Base-by-base conservation (phyloP, 176 grass and related monocot species). In the Musa beccarii region DNA sequence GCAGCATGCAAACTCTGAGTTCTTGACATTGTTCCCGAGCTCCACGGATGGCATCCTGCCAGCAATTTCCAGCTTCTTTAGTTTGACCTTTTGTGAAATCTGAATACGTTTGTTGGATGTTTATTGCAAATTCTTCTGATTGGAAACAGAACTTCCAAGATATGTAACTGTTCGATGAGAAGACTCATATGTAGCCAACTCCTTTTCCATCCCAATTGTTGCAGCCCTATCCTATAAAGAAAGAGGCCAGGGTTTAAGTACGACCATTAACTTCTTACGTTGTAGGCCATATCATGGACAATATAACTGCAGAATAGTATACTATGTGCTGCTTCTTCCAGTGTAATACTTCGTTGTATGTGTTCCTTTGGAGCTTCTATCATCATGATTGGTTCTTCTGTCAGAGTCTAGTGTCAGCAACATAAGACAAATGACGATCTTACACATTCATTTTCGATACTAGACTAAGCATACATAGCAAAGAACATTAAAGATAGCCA, bases 191-290 rank as follows among this genome's bases (percentile, higher is more conserved):
- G 17, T 53, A 43, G 15, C 54, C 52, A 57, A 75, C 21, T 75
- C 72, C 72, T 75, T 75, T 43, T 75, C 23, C 52, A 59, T 53
- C 52, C 51, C 73, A 61, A 75, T 59, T 59, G 73, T 59, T 75
- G 73, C 73, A 43, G 73, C 73, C 29, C n/a, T n/a, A n/a, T n/a
- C n/a, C n/a, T n/a, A n/a, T n/a, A n/a, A n/a, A n/a, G n/a, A n/a
- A n/a, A n/a, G n/a, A n/a, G n/a, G n/a, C n/a, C n/a, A n/a, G n/a
- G n/a, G n/a, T n/a, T n/a, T n/a, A n/a, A n/a, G n/a, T n/a, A n/a
- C n/a, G n/a, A n/a, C n/a, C n/a, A n/a, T n/a, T n/a, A n/a, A n/a
- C n/a, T n/a, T n/a, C n/a, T n/a, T n/a, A n/a, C n/a, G n/a, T 75
- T 59, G 23, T 61, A 49, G 16, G 73, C 73, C 10, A 75, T 8